Evolutionary conservation across 768 basidiomycete genomes (phyloP), one percentile per base, ranked within the genome.

Genomic region (Auriscalpium orientale): DNA sequence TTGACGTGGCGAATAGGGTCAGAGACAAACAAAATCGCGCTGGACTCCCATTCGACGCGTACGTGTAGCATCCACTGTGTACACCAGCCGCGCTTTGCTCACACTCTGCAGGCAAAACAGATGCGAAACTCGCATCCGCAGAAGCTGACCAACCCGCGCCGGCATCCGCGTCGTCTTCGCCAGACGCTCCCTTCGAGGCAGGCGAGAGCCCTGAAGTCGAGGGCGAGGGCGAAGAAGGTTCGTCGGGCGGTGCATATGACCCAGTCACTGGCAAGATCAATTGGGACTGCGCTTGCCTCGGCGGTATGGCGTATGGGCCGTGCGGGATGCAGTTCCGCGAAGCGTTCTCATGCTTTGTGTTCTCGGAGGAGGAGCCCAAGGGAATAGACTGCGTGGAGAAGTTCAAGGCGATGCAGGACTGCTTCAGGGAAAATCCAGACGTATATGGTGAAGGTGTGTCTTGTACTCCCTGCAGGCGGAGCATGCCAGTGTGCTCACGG

Each of bases 271-370:
- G 97, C 46, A 94, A 98, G 79, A 98, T 99, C 66, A 99, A 99
- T 74, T 99, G 97, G 97, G 97, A 98, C 68, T 99, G 97, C 70
- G 93, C 97, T 1, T 98, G 97, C 70, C 83, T 99, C 8, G 97
- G 97, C 35, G 97, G 97, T 50, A 98, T 99, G 97, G 95, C 95
- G 10, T 79, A 98, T 66, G 95, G 97, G 7, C 93, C 94, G 10
- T 99, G 97, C 66, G 97, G 97, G 9, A 78, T 79, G 58, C 80
- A 98, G 62, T 99, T 99, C 76, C 85, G 87, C 59, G 90, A 87
- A 59, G 95, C 97, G 1, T 99, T 99, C 73, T 91, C 92, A 37
- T 99, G 97, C 73, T 99, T 99, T 64, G 84, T 99, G 8, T 85
- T 81, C 71, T 95, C 92, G 12, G 93, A 97, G 67, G 81, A 84